Evolutionary conservation across 2,329 filamentous ascomycete genomes (phyloP).

Genomic region (Trichoderma sp.): DNA sequence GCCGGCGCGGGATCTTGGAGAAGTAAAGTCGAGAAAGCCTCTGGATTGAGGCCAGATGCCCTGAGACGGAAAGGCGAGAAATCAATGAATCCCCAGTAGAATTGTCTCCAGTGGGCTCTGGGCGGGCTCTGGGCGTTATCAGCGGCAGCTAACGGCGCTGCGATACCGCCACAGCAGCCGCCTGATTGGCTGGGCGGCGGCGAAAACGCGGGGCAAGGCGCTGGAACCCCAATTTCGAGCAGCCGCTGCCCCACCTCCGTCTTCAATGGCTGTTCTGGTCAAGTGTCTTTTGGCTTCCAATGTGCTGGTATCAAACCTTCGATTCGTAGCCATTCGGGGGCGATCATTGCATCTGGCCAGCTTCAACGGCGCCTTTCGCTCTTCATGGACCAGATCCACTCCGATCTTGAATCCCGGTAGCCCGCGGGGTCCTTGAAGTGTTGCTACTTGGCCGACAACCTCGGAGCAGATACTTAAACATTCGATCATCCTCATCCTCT

Average conservation of each 20-base stretch:
- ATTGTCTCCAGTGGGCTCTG: neutral
- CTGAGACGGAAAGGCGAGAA: neutral
- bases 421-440: neutral
- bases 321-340: neutral
- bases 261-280: neutral
- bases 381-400: neutral
- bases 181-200: neutral
- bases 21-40: neutral
- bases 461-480: constrained; percentile 11
- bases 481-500: neutral
- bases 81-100: neutral
- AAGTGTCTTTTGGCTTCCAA: neutral
- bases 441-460: neutral
- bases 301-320: neutral
- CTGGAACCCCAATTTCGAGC: neutral
- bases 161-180: neutral
- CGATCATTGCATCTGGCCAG: neutral
- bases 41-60: neutral
- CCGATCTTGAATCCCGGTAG: neutral
- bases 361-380: neutral
- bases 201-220: constrained; percentile 10
- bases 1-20: neutral
- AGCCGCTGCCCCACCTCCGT: constrained; percentile 1
- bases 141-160: neutral
- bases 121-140: neutral